Base-by-base conservation (phyloP, 768 basidiomycete species). In the Boletus subcaerulescens region DNA sequence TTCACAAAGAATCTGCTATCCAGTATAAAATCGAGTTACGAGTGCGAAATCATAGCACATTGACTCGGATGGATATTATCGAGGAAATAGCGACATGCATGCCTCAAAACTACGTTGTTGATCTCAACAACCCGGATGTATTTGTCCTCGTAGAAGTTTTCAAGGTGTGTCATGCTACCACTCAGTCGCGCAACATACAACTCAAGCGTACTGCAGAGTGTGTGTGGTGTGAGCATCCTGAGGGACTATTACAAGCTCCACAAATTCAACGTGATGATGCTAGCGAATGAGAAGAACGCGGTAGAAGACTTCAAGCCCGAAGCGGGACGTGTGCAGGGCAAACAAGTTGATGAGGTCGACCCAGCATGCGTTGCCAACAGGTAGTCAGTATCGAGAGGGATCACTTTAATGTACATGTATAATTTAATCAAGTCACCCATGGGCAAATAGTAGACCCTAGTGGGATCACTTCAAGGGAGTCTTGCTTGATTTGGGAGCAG, bases 1-100 rank as follows among this genome's bases (percentile, higher is more conserved):
- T 50, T 45, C 15, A 55, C 31, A 20, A 33, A 3, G 13, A 22
- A n/a, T 43, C 24, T 11, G 4, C 7, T 24, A 11, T 29, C 40
- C 55, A 93, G 91, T 93, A 89, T 74, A 92, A 92, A 68, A 83
- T 93, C 36, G 90, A 93, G 61, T 64, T 90, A 47, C 79, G 85
- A 47, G 70, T 86, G 31, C 81, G 91, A 40, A 91, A 92, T 64
- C 91, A 93, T 58, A 86, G 77, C n/a, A 85, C 82, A 6, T 67
- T 93, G 24, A 61, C 80, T 11, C 82, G 87, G 15, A 74, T 77
- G 46, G 71, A 65, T 10, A 68, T 93, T 26, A 85, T 92, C 29
- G 78, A 89, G 53, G 80, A 80, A 46, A 75, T 93, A 38, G 91
- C 86, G 0, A 76, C 79, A 59, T 87, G 84, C 62, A 81, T 92